Evolutionary conservation across 2,329 filamentous ascomycete genomes (phyloP).

Genomic region (Aspergillus proliferans): DNA sequence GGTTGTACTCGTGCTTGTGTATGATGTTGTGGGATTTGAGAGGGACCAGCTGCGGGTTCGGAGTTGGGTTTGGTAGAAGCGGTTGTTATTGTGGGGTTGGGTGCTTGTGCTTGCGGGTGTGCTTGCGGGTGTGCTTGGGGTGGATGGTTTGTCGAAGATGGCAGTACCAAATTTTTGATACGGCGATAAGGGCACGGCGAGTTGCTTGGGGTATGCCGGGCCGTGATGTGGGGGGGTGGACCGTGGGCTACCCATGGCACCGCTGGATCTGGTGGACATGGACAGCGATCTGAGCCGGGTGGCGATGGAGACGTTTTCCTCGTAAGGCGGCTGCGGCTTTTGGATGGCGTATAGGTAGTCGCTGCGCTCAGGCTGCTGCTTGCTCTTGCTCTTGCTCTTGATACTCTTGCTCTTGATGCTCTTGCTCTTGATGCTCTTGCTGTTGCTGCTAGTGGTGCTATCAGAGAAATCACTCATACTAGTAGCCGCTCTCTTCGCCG

Average conservation of each 20-base stretch:
- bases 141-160: constrained; percentile 24
- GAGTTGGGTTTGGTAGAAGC: constrained; percentile 6
- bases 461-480: neutral
- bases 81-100: constrained; percentile 11
- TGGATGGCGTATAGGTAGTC: too few species aligned
- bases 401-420: neutral
- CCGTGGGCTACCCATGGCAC: constrained; percentile 1
- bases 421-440: neutral
- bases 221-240: constrained; percentile 5
- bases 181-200: constrained; percentile 28
- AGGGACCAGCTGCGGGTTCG: neutral
- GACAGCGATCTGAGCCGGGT: constrained; percentile 8
- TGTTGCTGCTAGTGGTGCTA: neutral
- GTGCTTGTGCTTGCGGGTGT: constrained; percentile 19
- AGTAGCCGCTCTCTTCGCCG: constrained; percentile 5
- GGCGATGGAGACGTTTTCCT: neutral
- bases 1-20: neutral
- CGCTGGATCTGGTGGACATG: constrained; percentile 8
- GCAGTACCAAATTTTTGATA: constrained; percentile 33
- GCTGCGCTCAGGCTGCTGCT: too few species aligned
- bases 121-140: constrained; percentile 15
- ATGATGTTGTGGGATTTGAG: neutral
- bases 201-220: constrained; percentile 15
- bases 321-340: constrained; percentile 1
- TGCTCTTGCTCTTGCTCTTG: neutral